Conservation (phyloP, 2,329 filamentous ascomycete species). For the Claviceps monticola region DNA sequence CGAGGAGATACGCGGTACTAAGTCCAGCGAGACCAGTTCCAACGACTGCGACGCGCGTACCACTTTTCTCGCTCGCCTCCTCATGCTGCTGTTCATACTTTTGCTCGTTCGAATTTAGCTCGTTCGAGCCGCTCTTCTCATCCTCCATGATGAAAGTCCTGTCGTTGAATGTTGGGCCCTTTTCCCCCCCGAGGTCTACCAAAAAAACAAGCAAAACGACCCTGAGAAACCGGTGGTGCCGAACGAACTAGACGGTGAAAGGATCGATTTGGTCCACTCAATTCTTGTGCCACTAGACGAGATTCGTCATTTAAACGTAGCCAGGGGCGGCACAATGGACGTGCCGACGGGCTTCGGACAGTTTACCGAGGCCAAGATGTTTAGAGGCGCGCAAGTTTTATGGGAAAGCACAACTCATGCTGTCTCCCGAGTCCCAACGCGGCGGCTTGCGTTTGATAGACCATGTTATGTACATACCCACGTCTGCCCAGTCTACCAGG, state of each 20-base stretch:
- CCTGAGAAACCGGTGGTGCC: no score
- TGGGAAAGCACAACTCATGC: no score
- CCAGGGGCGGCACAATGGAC: not conserved
- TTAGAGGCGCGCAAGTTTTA: no score
- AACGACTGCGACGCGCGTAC: slow-evolving; percentile 15
- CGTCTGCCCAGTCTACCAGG: no score
- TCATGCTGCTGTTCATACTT: not conserved
- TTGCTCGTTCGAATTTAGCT: not conserved
- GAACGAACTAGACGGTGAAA: no score
- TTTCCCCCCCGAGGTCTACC: no score
- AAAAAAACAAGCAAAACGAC: no score
- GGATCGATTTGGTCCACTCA: not conserved
- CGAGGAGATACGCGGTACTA: slow-evolving; percentile 21
- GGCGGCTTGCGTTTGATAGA: no score
- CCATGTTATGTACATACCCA: no score
- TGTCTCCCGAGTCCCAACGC: no score
- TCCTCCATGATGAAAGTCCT: not conserved
- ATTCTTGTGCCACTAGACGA: not conserved
- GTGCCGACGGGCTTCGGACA: no score
- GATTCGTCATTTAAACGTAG: not conserved
- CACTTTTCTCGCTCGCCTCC: not conserved
- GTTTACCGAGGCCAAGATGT: no score
- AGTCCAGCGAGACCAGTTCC: slow-evolving; percentile 25
- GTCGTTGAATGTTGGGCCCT: not conserved
- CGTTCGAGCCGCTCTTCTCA: not conserved